Evolutionary conservation across 768 basidiomycete species (phyloP).

Genomic region (Clitopilus passeckerianus): DNA sequence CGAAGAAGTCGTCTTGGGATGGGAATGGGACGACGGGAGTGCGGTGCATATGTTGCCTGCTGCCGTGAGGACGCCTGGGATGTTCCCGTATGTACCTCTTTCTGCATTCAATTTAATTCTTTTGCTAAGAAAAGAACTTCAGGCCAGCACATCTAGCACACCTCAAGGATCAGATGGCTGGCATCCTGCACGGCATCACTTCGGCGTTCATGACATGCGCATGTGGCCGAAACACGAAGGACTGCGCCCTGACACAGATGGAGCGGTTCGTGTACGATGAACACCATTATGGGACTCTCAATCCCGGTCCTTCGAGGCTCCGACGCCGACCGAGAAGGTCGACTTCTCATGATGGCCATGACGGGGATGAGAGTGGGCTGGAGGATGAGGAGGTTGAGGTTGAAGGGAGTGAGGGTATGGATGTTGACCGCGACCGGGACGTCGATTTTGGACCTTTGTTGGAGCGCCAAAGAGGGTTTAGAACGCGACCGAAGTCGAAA

Average conservation of each 20-base stretch:
- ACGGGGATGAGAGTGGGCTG: background rate
- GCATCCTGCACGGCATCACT: slow-evolving; percentile 63
- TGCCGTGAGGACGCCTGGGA: slow-evolving; percentile 49
- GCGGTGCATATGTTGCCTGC: slow-evolving; percentile 76
- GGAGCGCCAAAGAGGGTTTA: slow-evolving; percentile 55
- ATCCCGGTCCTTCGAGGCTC: background rate
- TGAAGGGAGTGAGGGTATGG: background rate
- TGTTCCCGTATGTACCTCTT: slow-evolving; percentile 48
- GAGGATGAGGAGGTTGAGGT: background rate
- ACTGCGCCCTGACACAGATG: slow-evolving; percentile 65
- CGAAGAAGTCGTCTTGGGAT: slow-evolving; percentile 86
- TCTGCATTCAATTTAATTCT: slow-evolving; percentile 1
- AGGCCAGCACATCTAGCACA: slow-evolving; percentile 46
- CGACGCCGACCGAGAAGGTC: background rate
- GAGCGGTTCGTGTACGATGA: slow-evolving; percentile 48
- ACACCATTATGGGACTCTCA: background rate
- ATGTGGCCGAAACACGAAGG: slow-evolving; percentile 55
- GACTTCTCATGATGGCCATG: background rate
- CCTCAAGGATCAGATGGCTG: slow-evolving; percentile 61
- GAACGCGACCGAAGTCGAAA: slow-evolving; percentile 51
- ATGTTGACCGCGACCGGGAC: slow-evolving; percentile 14
- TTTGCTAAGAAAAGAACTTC: slow-evolving; percentile 3
- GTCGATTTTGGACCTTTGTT: slow-evolving; percentile 60
- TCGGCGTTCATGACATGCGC: slow-evolving; percentile 75
- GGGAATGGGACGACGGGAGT: slow-evolving; percentile 97